Evolutionary conservation across 331 rosid genomes (phyloP), one percentile per base, ranked within the genome.

Genomic region (Quercus phellos): DNA sequence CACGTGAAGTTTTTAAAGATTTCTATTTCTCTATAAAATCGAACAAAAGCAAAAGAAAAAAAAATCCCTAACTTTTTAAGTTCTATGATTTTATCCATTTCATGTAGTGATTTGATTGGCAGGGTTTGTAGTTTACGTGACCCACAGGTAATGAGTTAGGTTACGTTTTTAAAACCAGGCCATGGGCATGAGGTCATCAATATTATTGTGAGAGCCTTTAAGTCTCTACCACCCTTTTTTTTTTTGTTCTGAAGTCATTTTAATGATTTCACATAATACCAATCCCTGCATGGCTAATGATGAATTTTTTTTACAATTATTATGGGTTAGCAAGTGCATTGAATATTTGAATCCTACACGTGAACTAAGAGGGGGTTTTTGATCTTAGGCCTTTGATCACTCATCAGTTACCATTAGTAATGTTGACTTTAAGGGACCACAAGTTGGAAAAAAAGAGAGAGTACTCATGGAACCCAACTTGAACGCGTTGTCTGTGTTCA

Each of bases 231-330:
- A 38, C 38, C 14, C 6, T 34, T 34, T 5, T 6, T 35, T 35
- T 77, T 38, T 38, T 7, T 1, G 11, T 77, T 74, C 82, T 81
- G 92, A 86, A 78, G 82, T 81, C 84, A 78, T 82, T 82, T 72
- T 84, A 84, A 88, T 88, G 87, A 88, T 88, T 86, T 86, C 92
- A 78, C 88, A 88, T 88, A 83, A 88, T 84, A 80, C 58, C 87
- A 82, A 78, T 84, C 70, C 82, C 88, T 88, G 90, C 92, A 86
- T 88, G 87, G 88, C 87, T 88, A 86, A 86, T 88, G 85, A 88
- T 88, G 87, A 80, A 73, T 80, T 89, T 83, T 80, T 89, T 83
- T 86, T 84, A 86, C 96, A 94, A 66, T 95, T 93, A 95, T 95
- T 87, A 95, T 87, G 79, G 79, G 87, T 84, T 91, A 84, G 87